Evolutionary conservation across 352 stramenopile species (phyloP), one percentile per base, ranked within the genome.

Genomic region (Pythium rishiriense): DNA sequence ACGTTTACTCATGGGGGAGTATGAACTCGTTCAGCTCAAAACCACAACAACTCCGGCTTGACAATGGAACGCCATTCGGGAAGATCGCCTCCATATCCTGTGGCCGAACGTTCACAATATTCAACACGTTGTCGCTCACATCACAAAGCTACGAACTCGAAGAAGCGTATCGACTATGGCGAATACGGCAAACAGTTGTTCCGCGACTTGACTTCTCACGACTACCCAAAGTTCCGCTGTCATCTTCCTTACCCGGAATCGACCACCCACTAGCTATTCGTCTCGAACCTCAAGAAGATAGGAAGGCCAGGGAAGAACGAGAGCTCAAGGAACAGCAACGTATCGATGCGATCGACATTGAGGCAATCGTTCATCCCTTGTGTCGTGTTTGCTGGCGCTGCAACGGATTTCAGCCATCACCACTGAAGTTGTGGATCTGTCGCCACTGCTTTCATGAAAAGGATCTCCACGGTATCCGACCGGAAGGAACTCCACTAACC

Each of bases 341-440:
- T 5, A 74, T 93, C 46, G 81, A 92, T 2, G 71, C 75, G 1
- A 82, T 94, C 31, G 76, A 92, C 42, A 79, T 94, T 11, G 63
- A 89, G 28, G 64, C 69, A 1, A 75, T 91, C 59, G 70, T 91
- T 5, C 83, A 93, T 39, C 85, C 85, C 15, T 47, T 90, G 5
- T 94, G 85, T 52, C 83, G 85, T 10, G 66, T 94, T 0, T 94
- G 85, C 59, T 92, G 83, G 85, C 73, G 76, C 2, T 94, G 85
- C 50, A 61, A 90, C 46, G 85, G 85, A 2, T 94, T 92, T 58
- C 72, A 88, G 28, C 79, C 83, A 14, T 90, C 81, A 3, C 78
- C 83, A 0, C 59, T 90, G 14, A 78, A 79, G 42, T 62, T 92
- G 3, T 91, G 79, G 80, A 70, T 84, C 28, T 94, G 85, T 50